Evolutionary conservation across 2,329 filamentous ascomycete genomes (phyloP), one percentile per base, ranked within the genome.

Genomic region (Penicillium decumbens): DNA sequence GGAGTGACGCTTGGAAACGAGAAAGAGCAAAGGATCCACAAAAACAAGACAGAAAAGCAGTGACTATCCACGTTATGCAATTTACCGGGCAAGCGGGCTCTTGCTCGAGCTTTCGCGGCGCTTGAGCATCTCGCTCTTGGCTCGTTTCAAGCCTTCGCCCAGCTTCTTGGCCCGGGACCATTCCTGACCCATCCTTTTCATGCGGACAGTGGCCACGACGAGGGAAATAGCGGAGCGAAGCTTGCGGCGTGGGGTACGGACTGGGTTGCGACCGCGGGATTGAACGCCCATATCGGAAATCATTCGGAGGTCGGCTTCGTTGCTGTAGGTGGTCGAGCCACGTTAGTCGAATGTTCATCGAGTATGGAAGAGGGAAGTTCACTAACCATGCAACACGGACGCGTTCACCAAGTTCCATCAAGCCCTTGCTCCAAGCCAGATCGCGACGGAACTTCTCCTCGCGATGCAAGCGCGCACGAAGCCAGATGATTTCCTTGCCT

Each of bases 401-500:
- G 29, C 67, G 68, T 64, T 89, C 86, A 62, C 89, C 90, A 62
- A 95, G 82, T 60, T 90, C 83, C 72, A 96, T 82, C 69, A 89
- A 91, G 58, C 80, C 83, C 78, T 98, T 98, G 56, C 89, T 89
- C 72, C 86, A 95, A 7, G 87, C 88, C 28, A 92, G 81, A 62
- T 91, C 88, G 55, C 80, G 79, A 37, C 93, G 81, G 72, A 97
- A 85, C 43, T 80, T 82, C 59, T 88, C 83, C 71, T 96, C 92
- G 28, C 93, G 81, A 65, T 82, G 80, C 74, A 87, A 88, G 45
- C 86, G 83, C 1, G 89, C 88, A 62, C 90, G 83, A 68, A 97
- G 82, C 83, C 88, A 97, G 63, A 90, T 82, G 67, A 97, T 92
- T 72, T 97, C 91, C 73, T 93, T 87, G 45, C 83, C 81, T 65